These are phyloP conservation scores for Planoprotostelium fungivorum DNA, from an alignment of 78 protist species.

Conservation along the genomic window DNA sequence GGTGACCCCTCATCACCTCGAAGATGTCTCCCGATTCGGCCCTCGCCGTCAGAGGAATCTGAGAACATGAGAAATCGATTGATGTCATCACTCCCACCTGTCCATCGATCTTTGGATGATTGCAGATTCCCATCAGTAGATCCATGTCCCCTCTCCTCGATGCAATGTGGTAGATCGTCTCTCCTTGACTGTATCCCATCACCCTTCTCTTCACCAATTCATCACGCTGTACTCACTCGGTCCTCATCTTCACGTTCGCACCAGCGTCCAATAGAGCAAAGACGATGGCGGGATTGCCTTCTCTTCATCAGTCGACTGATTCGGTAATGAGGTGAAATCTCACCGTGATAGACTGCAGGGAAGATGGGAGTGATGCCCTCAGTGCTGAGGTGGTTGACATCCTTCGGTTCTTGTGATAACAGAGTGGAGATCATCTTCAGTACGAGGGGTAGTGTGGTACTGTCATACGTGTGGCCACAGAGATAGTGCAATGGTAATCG, in stretches of 20 bases:
- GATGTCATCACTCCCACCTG: not conserved
- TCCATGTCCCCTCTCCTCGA: not conserved
- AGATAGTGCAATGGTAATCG: not conserved
- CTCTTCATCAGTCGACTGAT: too few relatives aligned
- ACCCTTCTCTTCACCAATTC: not conserved
- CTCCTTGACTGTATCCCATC: not conserved
- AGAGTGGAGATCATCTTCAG: not conserved
- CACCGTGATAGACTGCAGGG: not conserved
- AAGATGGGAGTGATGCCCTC: not conserved
- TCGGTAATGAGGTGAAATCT: not conserved
- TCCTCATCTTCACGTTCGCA: not conserved
- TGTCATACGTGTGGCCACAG: not conserved
- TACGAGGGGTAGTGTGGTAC: not conserved
- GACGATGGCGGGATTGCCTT: not conserved
- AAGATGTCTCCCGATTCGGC: not conserved
- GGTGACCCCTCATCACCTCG: not conserved
- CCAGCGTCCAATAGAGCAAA: not conserved
- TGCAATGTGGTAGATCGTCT: not conserved
- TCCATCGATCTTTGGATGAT: not conserved
- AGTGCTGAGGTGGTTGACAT: not conserved
- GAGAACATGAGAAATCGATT: not conserved
- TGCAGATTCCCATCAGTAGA: not conserved
- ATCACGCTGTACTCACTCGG: not conserved
- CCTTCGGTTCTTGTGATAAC: not conserved
- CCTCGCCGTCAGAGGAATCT: not conserved